Conservation (phyloP, 177 flowering plant genomes). For the Vitis hybrid region DNA sequence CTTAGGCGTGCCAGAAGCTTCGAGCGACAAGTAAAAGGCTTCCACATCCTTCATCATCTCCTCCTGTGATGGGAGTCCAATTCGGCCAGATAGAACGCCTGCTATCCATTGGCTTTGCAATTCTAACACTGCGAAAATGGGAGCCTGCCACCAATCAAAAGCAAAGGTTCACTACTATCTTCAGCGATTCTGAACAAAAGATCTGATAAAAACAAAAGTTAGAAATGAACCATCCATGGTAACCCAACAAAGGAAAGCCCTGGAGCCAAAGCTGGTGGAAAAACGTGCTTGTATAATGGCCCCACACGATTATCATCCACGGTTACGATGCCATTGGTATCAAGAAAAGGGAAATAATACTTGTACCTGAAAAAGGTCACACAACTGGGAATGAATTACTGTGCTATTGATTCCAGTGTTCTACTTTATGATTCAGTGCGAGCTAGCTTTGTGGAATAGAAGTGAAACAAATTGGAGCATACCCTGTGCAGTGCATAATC, state of each 20-base stretch:
- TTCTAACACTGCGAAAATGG: conserved; percentile 70
- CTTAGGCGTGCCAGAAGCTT: conserved; percentile 61
- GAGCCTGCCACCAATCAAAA: conserved; percentile 37
- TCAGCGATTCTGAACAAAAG: no score
- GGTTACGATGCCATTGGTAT: conserved; percentile 49
- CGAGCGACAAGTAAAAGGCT: conserved; percentile 58
- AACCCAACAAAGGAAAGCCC: conserved; percentile 87
- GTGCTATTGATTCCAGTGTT: no score
- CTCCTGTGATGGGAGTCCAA: conserved; percentile 55
- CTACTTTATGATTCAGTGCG: no score
- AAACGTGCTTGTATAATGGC: conserved; percentile 83
- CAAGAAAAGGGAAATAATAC: conserved; percentile 83
- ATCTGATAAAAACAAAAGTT: background rate
- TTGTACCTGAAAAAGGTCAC: conserved; percentile 59
- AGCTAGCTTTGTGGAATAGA: background rate
- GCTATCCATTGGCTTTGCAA: conserved; percentile 93
- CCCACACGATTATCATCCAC: conserved; percentile 92
- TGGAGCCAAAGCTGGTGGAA: conserved; percentile 82
- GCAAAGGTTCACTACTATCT: background rate
- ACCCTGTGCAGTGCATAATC: conserved; percentile 96
- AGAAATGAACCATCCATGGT: conserved; percentile 69
- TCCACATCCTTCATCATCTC: conserved; percentile 68
- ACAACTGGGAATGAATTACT: background rate
- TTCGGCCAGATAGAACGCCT: conserved; percentile 61
- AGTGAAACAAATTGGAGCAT: conserved; percentile 10